Base-by-base conservation (phyloP, 176 grass and related monocot genomes). In the Lolium rigidum region DNA sequence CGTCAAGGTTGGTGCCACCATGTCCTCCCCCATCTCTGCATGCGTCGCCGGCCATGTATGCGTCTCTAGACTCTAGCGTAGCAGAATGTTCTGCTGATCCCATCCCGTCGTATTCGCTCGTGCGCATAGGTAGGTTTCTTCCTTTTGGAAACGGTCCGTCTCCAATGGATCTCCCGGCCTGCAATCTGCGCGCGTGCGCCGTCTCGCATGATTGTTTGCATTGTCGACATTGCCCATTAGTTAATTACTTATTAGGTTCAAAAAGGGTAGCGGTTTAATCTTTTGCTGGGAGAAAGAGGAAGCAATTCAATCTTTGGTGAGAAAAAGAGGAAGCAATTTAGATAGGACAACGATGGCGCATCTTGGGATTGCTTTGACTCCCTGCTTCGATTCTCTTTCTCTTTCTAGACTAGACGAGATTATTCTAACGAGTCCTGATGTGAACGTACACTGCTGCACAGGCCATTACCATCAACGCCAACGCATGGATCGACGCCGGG, bases 401-500 rank as follows among this genome's bases (percentile, higher is more conserved):
- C 41, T 43, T 43, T 43, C 7, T 82, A 48, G 17, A n/a, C 10
- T 24, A 62, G 59, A 41, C 21, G 10, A 20, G 15, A 44, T 83
- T 80, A 71, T 31, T 77, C 60, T 62, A 16, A 22, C 15, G 9
- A 52, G 46, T 17, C 6, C 15, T 80, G 78, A 65, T 61, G 74
- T 55, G 81, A 79, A 84, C 87, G 61, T 74, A 31, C 48, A 76
- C 67, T 20, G 67, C 8, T 81, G 64, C 77, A 98, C 77, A 98
- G 95, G 93, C 84, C 41, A 81, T 98, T 44, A 98, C 91, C 49
- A 83, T 98, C 67, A 98, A 74, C 77, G 91, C 87, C 18, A 98
- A 98, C 82, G 65, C 83, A 77, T 98, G 95, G 95, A 82, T 66
- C 64, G 87, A 98, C 76, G 95, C 93, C 55, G 95, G 93, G n/a